phyloP scores from a whole-genome alignment of 352 stramenopile genomes.

The Plasmopara halstedii region DNA sequence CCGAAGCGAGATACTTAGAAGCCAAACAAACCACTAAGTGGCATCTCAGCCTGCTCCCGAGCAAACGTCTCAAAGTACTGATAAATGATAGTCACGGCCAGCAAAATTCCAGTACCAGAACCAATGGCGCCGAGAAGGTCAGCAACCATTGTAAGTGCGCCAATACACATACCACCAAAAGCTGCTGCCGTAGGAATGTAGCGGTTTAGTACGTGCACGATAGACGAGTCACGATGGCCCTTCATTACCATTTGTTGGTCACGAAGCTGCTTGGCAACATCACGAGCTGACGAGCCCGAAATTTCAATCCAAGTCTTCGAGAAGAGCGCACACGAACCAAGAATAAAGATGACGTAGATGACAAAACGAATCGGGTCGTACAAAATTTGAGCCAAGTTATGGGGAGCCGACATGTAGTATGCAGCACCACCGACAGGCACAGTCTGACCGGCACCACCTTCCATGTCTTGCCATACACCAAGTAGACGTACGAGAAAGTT shows the following conservation, averaged over 20 bases:
- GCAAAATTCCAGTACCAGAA: constrained; percentile 97
- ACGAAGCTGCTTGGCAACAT: constrained; percentile 98
- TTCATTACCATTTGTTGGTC: constrained; percentile 99
- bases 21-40: constrained; percentile 70
- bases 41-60: constrained; percentile 88
- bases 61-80: constrained; percentile 98
- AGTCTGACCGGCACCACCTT: constrained; percentile 90
- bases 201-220: constrained; percentile 98
- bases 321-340: constrained; percentile 98
- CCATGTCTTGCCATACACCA: constrained; percentile 97
- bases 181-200: constrained; percentile 98
- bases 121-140: constrained; percentile 98
- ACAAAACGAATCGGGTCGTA: constrained; percentile 98
- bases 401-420: constrained; percentile 98
- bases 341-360: constrained; percentile 99
- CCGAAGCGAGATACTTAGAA: constrained; percentile 55
- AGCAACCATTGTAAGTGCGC: constrained; percentile 96
- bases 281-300: constrained; percentile 93
- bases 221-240: constrained; percentile 95
- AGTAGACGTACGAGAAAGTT: constrained; percentile 98
- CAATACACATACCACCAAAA: constrained; percentile 99
- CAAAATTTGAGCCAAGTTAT: constrained; percentile 93
- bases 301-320: constrained; percentile 99
- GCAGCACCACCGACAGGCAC: constrained; percentile 94
- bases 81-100: constrained; percentile 99